Evolutionary conservation across 1,284 basidiomycete genomes (phyloP).

Genomic region (Leucoagaricus sp.): DNA sequence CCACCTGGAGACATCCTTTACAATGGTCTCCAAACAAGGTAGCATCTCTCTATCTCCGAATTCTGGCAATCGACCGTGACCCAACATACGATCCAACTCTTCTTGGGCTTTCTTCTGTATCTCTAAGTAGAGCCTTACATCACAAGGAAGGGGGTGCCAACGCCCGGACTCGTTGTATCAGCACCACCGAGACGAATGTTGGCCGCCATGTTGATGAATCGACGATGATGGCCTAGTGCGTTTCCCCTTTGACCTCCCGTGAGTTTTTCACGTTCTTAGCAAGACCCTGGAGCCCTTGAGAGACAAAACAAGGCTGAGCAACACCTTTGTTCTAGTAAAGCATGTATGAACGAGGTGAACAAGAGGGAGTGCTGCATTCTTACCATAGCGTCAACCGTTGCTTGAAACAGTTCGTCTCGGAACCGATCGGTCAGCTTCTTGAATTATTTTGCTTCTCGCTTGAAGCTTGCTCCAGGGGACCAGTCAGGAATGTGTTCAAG

Average conservation of each 20-base stretch:
- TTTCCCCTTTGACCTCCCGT: background rate
- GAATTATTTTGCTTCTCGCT: background rate
- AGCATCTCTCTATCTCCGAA: background rate
- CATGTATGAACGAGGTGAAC: background rate
- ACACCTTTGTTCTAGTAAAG: background rate
- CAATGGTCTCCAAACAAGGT: background rate
- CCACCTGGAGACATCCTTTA: conserved; percentile 4
- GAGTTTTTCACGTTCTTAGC: background rate
- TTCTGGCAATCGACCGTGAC: conserved; percentile 19
- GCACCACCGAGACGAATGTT: conserved; percentile 7
- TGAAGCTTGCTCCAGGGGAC: conserved; percentile 18
- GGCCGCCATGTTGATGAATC: conserved; percentile 3
- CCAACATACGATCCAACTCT: conserved; percentile 37
- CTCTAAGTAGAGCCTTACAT: conserved; percentile 34
- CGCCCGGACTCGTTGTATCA: conserved; percentile 20
- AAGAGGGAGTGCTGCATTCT: no score
- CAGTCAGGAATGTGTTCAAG: conserved; percentile 22
- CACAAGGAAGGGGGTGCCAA: conserved; percentile 30
- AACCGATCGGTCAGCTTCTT: background rate
- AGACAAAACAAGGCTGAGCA: background rate
- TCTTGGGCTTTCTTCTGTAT: conserved; percentile 33
- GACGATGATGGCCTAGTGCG: background rate
- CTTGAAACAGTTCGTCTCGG: background rate
- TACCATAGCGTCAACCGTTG: background rate
- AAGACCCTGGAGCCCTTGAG: background rate